A percentile compares a stretch with the other conserved stretches of the same genome.
phyloP scores from a whole-genome alignment of 495 filamentous ascomycete genomes.

The Oidiodendron maius region DNA sequence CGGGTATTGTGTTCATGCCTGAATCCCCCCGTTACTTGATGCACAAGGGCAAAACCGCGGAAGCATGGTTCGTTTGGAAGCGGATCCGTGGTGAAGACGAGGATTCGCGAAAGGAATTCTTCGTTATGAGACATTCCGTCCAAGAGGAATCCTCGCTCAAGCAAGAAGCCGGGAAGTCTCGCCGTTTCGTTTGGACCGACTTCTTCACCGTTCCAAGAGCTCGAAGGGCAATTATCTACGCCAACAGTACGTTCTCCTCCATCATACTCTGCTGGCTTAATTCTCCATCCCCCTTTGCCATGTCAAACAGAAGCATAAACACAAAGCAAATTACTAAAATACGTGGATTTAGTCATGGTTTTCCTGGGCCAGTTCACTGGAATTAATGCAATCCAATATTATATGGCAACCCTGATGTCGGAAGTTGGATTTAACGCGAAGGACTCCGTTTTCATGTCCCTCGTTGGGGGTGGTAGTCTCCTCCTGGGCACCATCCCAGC shows the following conservation, averaged over 20 bases:
- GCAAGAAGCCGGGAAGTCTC: slow-evolving; percentile 16
- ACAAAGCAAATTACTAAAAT: too few species aligned
- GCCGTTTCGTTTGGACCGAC: slow-evolving; percentile 52
- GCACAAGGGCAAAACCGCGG: slow-evolving; percentile 56
- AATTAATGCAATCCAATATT: slow-evolving; percentile 59
- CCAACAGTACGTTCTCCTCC: too few species aligned
- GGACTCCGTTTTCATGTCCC: slow-evolving; percentile 52
- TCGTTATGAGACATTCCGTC: slow-evolving; percentile 53
- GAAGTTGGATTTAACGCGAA: slow-evolving; percentile 49
- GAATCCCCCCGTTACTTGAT: slow-evolving; percentile 69
- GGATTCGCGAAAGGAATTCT: slow-evolving; percentile 53
- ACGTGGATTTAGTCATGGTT: too few species aligned
- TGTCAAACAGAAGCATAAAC: too few species aligned
- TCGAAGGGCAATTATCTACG: slow-evolving; percentile 54
- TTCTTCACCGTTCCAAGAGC: slow-evolving; percentile 55
- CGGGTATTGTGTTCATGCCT: slow-evolving; percentile 62
- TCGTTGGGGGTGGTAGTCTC: slow-evolving; percentile 54
- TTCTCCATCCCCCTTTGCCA: too few species aligned
- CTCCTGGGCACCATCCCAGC: slow-evolving; percentile 53
- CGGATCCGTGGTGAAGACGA: slow-evolving; percentile 48
- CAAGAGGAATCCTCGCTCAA: slow-evolving; percentile 38
- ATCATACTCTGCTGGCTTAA: too few species aligned
- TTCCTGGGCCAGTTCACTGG: slow-evolving; percentile 57
- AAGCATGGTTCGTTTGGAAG: slow-evolving; percentile 61
- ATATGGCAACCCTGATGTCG: slow-evolving; percentile 52